phyloP scores from a whole-genome alignment of 176 grass and related monocot species.

The Aechmea fasciata region DNA sequence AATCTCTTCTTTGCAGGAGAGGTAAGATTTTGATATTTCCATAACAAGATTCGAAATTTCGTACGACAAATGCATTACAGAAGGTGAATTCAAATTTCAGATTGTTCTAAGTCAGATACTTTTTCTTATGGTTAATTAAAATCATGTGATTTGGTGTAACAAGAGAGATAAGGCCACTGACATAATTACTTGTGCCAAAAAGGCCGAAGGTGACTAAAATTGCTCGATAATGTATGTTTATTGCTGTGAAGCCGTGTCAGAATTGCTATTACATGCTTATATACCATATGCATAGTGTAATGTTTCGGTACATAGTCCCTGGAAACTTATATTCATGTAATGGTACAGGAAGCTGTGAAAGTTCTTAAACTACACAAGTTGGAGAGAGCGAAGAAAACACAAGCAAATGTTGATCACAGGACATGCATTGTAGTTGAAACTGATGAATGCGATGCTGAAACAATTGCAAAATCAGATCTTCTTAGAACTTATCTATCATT shows the following conservation, averaged over 20 bases:
- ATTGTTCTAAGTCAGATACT: slow-evolving; percentile 12
- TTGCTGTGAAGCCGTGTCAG: too few species aligned
- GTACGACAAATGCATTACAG: slow-evolving; percentile 11
- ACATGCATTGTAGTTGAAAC: too few species aligned
- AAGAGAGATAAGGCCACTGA: not conserved
- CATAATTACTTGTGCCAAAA: not conserved
- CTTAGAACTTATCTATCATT: too few species aligned
- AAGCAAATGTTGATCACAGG: too few species aligned
- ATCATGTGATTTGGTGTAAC: not conserved
- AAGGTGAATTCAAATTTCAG: slow-evolving; percentile 78
- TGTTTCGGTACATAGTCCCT: not conserved
- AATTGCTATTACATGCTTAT: too few species aligned
- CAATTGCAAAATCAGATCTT: too few species aligned
- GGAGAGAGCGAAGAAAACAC: too few species aligned
- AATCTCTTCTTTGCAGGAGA: slow-evolving; percentile 95
- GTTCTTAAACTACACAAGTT: too few species aligned
- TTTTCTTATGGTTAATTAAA: not conserved
- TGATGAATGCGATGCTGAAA: too few species aligned
- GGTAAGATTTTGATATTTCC: slow-evolving; percentile 33
- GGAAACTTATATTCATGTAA: too few species aligned
- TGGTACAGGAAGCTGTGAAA: too few species aligned
- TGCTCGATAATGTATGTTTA: not conserved
- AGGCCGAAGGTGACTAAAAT: not conserved
- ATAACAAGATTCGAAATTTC: not conserved
- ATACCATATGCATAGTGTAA: too few species aligned